Evolutionary conservation across 78 protist genomes (phyloP).

Genomic region (Guillardia theta): DNA sequence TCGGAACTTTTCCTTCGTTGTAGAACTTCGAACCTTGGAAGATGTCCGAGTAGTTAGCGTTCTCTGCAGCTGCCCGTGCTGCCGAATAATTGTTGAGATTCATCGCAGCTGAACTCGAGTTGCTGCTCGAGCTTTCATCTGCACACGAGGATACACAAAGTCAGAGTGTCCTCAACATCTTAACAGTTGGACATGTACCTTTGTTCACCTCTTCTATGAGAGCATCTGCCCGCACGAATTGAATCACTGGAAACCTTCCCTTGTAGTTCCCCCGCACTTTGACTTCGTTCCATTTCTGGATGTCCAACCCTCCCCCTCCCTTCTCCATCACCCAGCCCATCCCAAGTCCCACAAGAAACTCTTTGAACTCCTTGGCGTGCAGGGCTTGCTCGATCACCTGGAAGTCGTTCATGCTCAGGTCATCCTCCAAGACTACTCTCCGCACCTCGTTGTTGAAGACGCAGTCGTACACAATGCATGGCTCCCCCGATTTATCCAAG

Average conservation of each 20-base stretch:
- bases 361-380: slow-evolving; percentile 21
- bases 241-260: neutral
- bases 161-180: no score
- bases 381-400: neutral
- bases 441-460: neutral
- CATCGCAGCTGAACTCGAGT: no score
- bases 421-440: no score
- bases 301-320: neutral
- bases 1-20: no score
- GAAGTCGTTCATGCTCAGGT: no score
- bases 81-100: no score
- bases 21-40: neutral
- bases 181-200: no score
- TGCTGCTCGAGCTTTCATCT: no score
- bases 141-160: no score
- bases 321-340: slow-evolving; percentile 15
- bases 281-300: neutral
- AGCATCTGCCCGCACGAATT: neutral
- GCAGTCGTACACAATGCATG: neutral
- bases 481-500: neutral
- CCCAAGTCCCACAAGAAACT: neutral
- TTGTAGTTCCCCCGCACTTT: slow-evolving; percentile 15
- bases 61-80: neutral
- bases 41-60: neutral
- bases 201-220: neutral